Evolutionary conservation across 2,329 filamentous ascomycete species (phyloP).

Genomic region (Fusarium avenaceum): DNA sequence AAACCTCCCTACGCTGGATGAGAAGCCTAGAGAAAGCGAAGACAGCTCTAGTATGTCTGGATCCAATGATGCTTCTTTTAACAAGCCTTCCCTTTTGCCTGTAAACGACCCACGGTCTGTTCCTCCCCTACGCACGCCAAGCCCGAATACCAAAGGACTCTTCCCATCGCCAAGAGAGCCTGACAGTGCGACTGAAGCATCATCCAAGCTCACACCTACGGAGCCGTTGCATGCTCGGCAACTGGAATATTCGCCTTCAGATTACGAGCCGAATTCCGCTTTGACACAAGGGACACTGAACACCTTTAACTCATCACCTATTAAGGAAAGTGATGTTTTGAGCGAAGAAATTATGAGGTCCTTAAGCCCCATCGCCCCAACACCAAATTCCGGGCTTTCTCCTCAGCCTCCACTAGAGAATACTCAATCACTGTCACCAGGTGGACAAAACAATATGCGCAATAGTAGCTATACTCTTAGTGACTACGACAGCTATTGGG

Average conservation of each 20-base stretch:
- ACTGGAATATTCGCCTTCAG: constrained; percentile 52
- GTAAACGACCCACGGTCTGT: constrained; percentile 46
- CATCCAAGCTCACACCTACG: constrained; percentile 55
- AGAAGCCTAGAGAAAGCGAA: constrained; percentile 13
- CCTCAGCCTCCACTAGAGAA: constrained; percentile 30
- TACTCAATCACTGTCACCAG: constrained; percentile 37
- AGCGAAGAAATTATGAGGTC: constrained; percentile 81
- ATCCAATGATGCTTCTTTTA: neutral
- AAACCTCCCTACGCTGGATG: constrained; percentile 16
- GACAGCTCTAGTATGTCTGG: constrained; percentile 4
- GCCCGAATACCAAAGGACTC: constrained; percentile 44
- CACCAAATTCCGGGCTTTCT: constrained; percentile 35
- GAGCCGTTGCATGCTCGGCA: constrained; percentile 62
- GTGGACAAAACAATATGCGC: constrained; percentile 47
- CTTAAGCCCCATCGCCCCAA: constrained; percentile 65
- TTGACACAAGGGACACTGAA: constrained; percentile 62
- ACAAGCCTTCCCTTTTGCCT: constrained; percentile 31
- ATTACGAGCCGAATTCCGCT: constrained; percentile 55
- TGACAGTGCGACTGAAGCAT: constrained; percentile 9
- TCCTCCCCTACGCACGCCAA: constrained; percentile 54
- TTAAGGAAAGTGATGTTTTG: constrained; percentile 78
- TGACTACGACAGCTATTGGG: constrained; percentile 78
- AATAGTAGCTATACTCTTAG: constrained; percentile 75
- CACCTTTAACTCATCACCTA: constrained; percentile 64
- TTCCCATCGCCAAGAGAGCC: constrained; percentile 21